Percentiles rank a stretch among this genome's conserved stretches.
These are phyloP conservation scores for Leishmania lainsoni DNA, from an alignment of 208 protist species.

Conservation along the genomic window DNA sequence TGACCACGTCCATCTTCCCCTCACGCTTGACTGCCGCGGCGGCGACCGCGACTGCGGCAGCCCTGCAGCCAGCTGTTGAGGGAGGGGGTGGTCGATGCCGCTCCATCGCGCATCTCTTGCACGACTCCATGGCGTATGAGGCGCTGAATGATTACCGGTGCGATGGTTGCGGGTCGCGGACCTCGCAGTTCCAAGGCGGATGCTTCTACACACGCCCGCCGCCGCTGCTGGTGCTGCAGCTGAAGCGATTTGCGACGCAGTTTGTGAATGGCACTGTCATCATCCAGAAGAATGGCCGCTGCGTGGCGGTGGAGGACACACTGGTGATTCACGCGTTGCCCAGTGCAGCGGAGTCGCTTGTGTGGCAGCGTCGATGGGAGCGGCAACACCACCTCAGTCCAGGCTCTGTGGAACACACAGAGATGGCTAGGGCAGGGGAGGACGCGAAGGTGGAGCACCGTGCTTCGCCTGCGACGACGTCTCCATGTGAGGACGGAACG, in stretches of 20 bases:
- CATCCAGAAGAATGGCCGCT: slow-evolving; percentile 28
- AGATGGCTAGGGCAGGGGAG: not conserved
- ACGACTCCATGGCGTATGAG: slow-evolving; percentile 49
- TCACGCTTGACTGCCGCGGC: not conserved
- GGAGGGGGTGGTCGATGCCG: slow-evolving; percentile 24
- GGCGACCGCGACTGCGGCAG: no score
- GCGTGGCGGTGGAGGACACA: slow-evolving; percentile 24
- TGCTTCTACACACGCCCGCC: slow-evolving; percentile 63
- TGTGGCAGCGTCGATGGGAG: not conserved
- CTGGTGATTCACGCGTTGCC: slow-evolving; percentile 31
- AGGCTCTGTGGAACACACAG: not conserved
- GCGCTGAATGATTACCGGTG: slow-evolving; percentile 66
- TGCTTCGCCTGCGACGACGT: not conserved
- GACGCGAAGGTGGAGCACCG: not conserved
- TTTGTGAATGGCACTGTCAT: slow-evolving; percentile 35
- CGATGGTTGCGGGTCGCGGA: slow-evolving; percentile 51
- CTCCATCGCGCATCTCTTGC: slow-evolving; percentile 40
- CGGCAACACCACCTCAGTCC: not conserved
- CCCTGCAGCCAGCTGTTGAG: not conserved
- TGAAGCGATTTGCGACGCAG: slow-evolving; percentile 76
- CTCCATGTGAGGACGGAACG: not conserved
- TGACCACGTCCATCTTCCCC: not conserved
- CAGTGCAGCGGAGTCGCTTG: slow-evolving; percentile 19
- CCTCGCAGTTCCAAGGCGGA: slow-evolving; percentile 56
- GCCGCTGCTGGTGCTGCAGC: slow-evolving; percentile 62